Evolutionary conservation across 495 filamentous ascomycete genomes (phyloP), one percentile per base, ranked within the genome.

Genomic region (Trichoderma gamsii): DNA sequence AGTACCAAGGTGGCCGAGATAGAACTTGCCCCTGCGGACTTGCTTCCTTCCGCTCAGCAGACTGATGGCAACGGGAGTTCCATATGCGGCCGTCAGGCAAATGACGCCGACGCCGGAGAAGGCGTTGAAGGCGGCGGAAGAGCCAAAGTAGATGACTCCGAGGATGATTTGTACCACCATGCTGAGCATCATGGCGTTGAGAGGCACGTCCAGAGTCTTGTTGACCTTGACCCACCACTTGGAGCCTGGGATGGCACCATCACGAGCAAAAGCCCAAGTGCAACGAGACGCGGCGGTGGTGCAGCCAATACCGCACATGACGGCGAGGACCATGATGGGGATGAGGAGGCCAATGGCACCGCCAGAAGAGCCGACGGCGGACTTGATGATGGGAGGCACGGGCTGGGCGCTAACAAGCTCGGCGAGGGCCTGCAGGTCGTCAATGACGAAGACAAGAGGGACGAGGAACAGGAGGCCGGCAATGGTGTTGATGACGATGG

Each of bases 61-160:
- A 61, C 82, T 87, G 43, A 87, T 73, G 13, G 78, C 74, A 66
- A 89, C 89, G 1, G 87, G 87, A 4, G 81, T 79, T 4, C 79
- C 84, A 69, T 89, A 90, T 25, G 83, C 81, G 35, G 83, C 75
- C 0, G 85, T 86, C 64, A 89, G 75, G 12, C 79, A 82, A 44
- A 89, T 87, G 63, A 88, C 85, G 15, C 85, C 87, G 3, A 88
- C 85, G 11, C 85, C 86, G 21, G 84, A 85, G 71, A 90, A 89
- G 13, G 85, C 86, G 63, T 84, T 88, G 76, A 82, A 83, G 27
- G 81, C 83, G 15, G 80, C 76, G 9, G 76, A 70, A 1, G 81
- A 83, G 44, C 83, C 83, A 70, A 86, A 84, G 73, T 85, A 84
- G 70, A 85, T 84, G 72, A 81, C 74, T 67, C 77, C 82, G 52